Conservation (phyloP, 257 asterid genomes). For the Solanum gandarillasii region DNA sequence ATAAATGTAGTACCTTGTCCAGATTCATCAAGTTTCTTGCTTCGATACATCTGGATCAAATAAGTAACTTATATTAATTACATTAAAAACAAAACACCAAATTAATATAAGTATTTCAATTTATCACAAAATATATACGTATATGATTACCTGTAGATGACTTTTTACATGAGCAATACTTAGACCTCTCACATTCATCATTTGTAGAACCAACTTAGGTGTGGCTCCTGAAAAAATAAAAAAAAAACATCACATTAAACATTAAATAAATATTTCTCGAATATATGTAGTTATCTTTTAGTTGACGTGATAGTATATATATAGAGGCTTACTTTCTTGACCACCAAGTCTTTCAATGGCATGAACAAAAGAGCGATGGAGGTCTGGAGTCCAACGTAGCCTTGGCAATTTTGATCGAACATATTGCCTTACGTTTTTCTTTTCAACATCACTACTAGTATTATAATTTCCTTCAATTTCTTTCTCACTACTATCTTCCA, state of each 20-base stretch:
- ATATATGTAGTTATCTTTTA: background rate
- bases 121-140: background rate
- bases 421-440: constrained; percentile 46
- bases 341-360: constrained; percentile 90
- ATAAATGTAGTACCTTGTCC: constrained; percentile 50
- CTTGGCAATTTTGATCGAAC: constrained; percentile 79
- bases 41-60: constrained; percentile 68
- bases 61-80: background rate
- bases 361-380: constrained; percentile 75
- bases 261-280: background rate
- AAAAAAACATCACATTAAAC: background rate
- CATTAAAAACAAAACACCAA: background rate
- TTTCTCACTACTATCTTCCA: constrained; percentile 14
- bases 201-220: constrained; percentile 83
- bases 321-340: constrained; percentile 68
- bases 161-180: constrained; percentile 95
- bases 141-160: constrained; percentile 66
- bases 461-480: constrained; percentile 16
- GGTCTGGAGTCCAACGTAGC: constrained; percentile 92
- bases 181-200: constrained; percentile 83
- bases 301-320: background rate
- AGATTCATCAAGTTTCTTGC: constrained; percentile 79
- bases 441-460: constrained; percentile 22
- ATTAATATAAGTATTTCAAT: background rate
- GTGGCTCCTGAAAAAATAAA: constrained; percentile 60